phyloP scores from a whole-genome alignment of 345 rosid genomes.

The Euphorbia tirucalli region DNA sequence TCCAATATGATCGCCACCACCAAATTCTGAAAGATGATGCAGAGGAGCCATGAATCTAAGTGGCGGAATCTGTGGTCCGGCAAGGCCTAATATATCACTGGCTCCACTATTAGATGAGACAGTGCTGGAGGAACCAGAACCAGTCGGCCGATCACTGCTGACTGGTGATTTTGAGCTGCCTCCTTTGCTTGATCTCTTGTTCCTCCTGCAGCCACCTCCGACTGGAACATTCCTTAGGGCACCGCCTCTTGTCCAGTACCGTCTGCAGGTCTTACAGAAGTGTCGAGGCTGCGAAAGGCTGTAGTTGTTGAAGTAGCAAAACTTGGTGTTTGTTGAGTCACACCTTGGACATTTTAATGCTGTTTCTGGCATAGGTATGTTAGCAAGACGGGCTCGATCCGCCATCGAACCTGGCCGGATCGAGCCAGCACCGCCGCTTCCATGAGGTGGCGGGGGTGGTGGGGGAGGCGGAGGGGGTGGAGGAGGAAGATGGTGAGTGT shows the following conservation, averaged over 20 bases:
- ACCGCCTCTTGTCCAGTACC: constrained; percentile 98
- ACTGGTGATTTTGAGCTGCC: constrained; percentile 45
- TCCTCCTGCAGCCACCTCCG: constrained; percentile 91
- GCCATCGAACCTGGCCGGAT: constrained; percentile 93
- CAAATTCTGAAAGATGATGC: constrained; percentile 42
- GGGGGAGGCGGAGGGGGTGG: constrained; percentile 46
- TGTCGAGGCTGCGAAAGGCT: constrained; percentile 95
- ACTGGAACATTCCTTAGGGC: constrained; percentile 87
- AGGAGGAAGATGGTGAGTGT: constrained; percentile 29
- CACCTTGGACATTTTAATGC: constrained; percentile 91
- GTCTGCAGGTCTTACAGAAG: constrained; percentile 92
- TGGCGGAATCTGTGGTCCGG: constrained; percentile 40
- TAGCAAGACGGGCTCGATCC: constrained; percentile 82
- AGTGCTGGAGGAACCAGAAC: constrained; percentile 39
- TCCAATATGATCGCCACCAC: constrained; percentile 38
- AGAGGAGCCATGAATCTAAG: constrained; percentile 52
- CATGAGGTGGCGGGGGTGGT: constrained; percentile 47
- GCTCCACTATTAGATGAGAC: constrained; percentile 37
- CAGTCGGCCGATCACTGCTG: constrained; percentile 38
- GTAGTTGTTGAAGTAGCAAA: too few species aligned
- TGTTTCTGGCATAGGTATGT: constrained; percentile 73
- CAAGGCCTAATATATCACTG: constrained; percentile 43
- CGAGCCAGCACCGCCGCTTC: constrained; percentile 49
- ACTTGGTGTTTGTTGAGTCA: constrained; percentile 86
- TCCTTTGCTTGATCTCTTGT: constrained; percentile 66